Conservation (phyloP, 2,329 filamentous ascomycete species). For the Arthrocladium fulminans region DNA sequence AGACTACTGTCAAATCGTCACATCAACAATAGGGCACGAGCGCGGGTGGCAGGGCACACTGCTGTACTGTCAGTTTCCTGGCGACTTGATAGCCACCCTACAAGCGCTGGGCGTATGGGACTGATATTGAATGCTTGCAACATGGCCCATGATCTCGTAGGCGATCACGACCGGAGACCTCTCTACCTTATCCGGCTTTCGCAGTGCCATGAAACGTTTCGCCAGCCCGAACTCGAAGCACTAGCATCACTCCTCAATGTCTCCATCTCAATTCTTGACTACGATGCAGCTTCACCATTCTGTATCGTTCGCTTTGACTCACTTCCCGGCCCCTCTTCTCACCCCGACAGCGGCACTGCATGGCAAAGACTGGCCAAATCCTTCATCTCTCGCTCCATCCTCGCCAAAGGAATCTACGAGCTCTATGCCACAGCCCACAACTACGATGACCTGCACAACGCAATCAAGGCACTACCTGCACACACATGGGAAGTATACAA, state of each 20-base stretch:
- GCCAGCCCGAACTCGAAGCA: constrained; percentile 71
- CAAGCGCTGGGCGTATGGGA: too few species aligned
- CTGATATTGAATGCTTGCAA: too few species aligned
- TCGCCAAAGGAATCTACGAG: constrained; percentile 76
- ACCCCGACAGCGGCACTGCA: background rate
- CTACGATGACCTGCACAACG: constrained; percentile 59
- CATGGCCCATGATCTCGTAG: background rate
- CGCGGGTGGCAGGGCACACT: too few species aligned
- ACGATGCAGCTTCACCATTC: constrained; percentile 70
- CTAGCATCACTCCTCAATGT: constrained; percentile 56
- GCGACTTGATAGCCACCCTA: too few species aligned
- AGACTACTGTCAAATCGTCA: too few species aligned
- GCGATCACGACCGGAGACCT: background rate
- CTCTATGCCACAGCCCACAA: constrained; percentile 66
- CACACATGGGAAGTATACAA: constrained; percentile 60
- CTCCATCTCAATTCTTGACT: constrained; percentile 63
- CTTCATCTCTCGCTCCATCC: constrained; percentile 67
- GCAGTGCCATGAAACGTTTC: constrained; percentile 86
- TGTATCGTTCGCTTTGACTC: constrained; percentile 59
- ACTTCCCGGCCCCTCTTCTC: background rate
- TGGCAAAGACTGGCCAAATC: constrained; percentile 47
- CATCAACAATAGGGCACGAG: too few species aligned
- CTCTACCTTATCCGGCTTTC: constrained; percentile 76
- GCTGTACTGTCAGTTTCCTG: too few species aligned
- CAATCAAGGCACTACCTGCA: constrained; percentile 51